Evolutionary conservation across 2,329 filamentous ascomycete species (phyloP).

Genomic region (Pseudogymnoascus sp.): DNA sequence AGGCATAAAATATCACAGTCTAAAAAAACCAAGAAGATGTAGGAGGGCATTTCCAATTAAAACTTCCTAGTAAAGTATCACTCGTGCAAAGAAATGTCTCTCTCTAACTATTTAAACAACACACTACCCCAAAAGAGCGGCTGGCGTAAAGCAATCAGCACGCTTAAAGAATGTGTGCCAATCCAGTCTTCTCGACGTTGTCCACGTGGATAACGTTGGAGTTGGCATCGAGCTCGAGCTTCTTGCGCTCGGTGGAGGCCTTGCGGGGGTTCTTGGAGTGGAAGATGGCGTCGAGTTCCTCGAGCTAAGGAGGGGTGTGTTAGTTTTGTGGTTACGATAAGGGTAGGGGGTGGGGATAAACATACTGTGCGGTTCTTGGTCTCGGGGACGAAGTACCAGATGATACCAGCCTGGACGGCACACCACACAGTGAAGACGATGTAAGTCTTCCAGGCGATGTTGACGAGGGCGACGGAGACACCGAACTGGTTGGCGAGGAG

Average conservation of each 20-base stretch:
- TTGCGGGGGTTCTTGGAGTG: slow-evolving; percentile 37
- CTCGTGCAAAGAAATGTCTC: not conserved
- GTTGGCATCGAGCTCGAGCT: slow-evolving; percentile 29
- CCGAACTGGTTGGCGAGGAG: slow-evolving; percentile 40
- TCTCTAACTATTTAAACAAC: not conserved
- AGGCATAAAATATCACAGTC: not conserved
- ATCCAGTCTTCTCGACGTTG: not conserved
- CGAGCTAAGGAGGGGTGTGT: slow-evolving; percentile 28
- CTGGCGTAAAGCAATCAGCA: too few species aligned
- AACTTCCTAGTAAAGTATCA: not conserved
- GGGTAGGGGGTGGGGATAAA: not conserved
- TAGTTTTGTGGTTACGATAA: not conserved
- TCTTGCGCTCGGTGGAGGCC: slow-evolving; percentile 36
- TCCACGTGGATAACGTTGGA: slow-evolving; percentile 18
- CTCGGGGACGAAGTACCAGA: slow-evolving; percentile 44
- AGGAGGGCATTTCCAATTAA: not conserved
- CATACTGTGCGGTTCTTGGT: slow-evolving; percentile 39
- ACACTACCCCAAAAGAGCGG: too few species aligned
- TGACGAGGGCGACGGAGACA: slow-evolving; percentile 38
- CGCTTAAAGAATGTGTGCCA: not conserved
- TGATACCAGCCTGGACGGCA: slow-evolving; percentile 33
- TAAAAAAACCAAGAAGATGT: not conserved
- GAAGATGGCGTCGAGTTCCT: slow-evolving; percentile 47
- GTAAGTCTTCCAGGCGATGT: slow-evolving; percentile 47
- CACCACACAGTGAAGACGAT: slow-evolving; percentile 43